Evolutionary conservation across 2,329 filamentous ascomycete species (phyloP).

Genomic region (Talaromyces sp.): DNA sequence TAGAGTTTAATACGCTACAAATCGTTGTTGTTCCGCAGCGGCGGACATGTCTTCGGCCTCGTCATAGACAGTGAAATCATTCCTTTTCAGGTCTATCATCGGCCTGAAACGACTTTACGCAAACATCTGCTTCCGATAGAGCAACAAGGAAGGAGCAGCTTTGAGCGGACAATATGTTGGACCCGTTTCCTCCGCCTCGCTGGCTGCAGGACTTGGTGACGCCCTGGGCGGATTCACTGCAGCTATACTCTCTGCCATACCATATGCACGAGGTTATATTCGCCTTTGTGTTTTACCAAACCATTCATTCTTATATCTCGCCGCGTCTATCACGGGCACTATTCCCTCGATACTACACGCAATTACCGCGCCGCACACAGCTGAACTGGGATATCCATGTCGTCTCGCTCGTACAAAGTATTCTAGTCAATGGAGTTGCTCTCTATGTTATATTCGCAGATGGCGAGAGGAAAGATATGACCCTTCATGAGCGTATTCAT

Average conservation of each 20-base stretch:
- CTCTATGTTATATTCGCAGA: conserved; percentile 57
- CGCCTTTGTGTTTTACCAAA: conserved; percentile 54
- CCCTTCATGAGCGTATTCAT: conserved; percentile 51
- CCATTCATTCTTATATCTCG: conserved; percentile 51
- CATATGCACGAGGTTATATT: conserved; percentile 60
- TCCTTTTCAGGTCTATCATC: not conserved
- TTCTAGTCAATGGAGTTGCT: conserved; percentile 52
- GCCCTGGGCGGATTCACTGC: conserved; percentile 49
- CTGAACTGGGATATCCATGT: conserved; percentile 66
- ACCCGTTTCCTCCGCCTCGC: conserved; percentile 46
- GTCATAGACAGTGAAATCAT: not conserved
- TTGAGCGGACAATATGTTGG: conserved; percentile 33
- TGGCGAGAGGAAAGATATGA: conserved; percentile 52
- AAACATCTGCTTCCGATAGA: not conserved
- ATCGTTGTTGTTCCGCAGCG: not conserved
- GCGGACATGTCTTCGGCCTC: not conserved
- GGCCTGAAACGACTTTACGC: not conserved
- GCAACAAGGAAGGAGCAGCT: conserved; percentile 12
- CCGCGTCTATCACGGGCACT: conserved; percentile 51
- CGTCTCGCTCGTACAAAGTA: conserved; percentile 58
- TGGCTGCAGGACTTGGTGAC: conserved; percentile 46
- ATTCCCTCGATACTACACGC: conserved; percentile 52
- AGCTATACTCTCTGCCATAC: conserved; percentile 52
- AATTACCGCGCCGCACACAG: conserved; percentile 52
- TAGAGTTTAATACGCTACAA: not conserved